These are phyloP conservation scores for Rossbeevera mucosa DNA, from an alignment of 768 basidiomycete genomes.

Conservation along the genomic window DNA sequence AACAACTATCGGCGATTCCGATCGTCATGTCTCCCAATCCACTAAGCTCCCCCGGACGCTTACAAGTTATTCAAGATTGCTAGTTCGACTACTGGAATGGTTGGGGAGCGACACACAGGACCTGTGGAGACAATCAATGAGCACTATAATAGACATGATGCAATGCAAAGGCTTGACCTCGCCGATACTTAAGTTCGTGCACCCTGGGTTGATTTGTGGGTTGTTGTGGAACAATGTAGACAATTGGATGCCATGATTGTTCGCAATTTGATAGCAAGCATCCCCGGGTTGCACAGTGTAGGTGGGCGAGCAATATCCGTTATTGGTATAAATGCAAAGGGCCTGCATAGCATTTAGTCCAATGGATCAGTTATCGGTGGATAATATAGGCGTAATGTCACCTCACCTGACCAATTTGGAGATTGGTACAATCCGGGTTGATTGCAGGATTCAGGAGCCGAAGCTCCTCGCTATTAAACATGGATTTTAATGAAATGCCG, in stretches of 20 bases:
- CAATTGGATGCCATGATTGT: background rate
- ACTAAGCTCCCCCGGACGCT: background rate
- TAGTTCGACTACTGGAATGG: background rate
- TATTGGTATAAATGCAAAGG: constrained; percentile 46
- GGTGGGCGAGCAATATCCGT: constrained; percentile 44
- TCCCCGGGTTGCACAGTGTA: background rate
- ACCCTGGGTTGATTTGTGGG: background rate
- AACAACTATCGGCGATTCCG: background rate
- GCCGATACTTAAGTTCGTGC: background rate
- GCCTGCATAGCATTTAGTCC: constrained; percentile 19
- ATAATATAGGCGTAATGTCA: background rate
- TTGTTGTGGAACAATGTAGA: background rate
- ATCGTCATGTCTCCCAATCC: background rate
- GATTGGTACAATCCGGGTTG: constrained; percentile 52
- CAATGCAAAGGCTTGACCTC: background rate
- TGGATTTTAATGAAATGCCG: background rate
- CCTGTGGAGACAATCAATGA: background rate
- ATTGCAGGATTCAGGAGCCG: constrained; percentile 46
- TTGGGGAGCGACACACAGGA: background rate
- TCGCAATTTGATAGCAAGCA: background rate
- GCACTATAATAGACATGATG: background rate
- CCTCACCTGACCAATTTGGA: constrained; percentile 45
- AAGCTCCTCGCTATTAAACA: constrained; percentile 49
- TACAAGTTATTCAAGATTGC: background rate
- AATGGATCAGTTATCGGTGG: background rate